Conservation (phyloP, 208 protist species). For the Crithidia fasciculata region DNA sequence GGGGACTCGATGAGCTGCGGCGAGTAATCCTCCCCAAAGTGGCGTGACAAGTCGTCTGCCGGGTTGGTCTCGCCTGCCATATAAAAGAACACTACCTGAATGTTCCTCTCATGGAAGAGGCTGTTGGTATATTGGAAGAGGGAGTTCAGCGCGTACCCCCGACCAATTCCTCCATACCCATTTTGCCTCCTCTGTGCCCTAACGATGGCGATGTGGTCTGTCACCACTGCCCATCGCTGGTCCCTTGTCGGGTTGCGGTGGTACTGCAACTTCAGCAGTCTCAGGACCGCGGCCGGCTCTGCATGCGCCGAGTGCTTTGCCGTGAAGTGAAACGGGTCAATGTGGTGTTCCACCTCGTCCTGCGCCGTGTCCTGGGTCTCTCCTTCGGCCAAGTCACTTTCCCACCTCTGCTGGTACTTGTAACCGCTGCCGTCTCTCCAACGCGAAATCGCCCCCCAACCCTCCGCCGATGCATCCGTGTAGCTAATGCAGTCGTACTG, state of each 20-base stretch:
- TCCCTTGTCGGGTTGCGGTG: neutral
- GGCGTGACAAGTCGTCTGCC: slow-evolving; percentile 6
- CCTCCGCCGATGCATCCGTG: slow-evolving; percentile 2
- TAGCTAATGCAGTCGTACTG: neutral
- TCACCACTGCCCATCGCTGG: slow-evolving; percentile 7
- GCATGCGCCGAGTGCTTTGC: slow-evolving; percentile 1
- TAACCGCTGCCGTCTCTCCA: neutral
- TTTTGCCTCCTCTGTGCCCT: slow-evolving; percentile 3
- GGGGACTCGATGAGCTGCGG: no score
- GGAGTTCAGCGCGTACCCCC: slow-evolving; percentile 14
- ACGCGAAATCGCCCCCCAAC: neutral
- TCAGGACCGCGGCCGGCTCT: neutral
- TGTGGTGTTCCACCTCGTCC: neutral
- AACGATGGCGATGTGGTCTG: slow-evolving; percentile 16
- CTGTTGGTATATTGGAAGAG: slow-evolving; percentile 14
- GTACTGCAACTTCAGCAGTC: neutral
- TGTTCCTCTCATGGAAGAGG: slow-evolving; percentile 7
- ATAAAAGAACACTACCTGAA: slow-evolving; percentile 17
- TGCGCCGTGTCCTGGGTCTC: neutral
- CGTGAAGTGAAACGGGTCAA: neutral
- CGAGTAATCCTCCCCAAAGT: slow-evolving; percentile 28
- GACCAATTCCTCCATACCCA: slow-evolving; percentile 12
- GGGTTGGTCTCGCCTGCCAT: slow-evolving; percentile 20
- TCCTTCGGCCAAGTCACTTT: neutral
- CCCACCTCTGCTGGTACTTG: slow-evolving; percentile 4